Percentiles rank a stretch among this genome's conserved stretches.
Evolutionary conservation across 495 filamentous ascomycete genomes (phyloP).

Genomic region (Trypethelium eluteriae): DNA sequence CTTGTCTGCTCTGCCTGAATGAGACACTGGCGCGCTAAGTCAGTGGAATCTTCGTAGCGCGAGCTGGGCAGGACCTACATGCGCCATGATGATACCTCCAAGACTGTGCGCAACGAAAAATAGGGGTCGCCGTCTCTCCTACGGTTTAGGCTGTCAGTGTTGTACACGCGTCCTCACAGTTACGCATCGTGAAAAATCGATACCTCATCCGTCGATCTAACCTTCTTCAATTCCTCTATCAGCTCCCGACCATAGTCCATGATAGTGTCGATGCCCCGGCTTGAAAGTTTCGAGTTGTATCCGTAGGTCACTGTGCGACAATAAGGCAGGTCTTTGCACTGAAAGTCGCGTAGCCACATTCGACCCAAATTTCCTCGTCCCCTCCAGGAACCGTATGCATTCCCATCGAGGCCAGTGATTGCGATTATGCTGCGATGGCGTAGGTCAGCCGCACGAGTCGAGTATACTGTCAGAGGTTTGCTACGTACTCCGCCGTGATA

Average conservation of each 20-base stretch:
- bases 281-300: slow-evolving; percentile 14
- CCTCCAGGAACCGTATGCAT: background rate
- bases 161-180: background rate
- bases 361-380: background rate
- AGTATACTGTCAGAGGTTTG: background rate
- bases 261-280: slow-evolving; percentile 17
- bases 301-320: slow-evolving; percentile 15
- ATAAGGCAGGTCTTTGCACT: background rate
- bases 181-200: background rate
- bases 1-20: slow-evolving; percentile 29
- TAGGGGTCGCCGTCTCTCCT: slow-evolving; percentile 15
- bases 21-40: slow-evolving; percentile 21
- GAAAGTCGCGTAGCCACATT: background rate
- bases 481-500: background rate
- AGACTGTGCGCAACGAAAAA: slow-evolving; percentile 16
- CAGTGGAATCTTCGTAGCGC: no score
- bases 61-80: background rate
- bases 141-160: background rate
- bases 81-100: background rate
- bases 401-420: background rate
- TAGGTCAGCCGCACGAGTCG: background rate
- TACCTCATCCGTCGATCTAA: slow-evolving; percentile 11
- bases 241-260: slow-evolving; percentile 19
- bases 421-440: background rate
- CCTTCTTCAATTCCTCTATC: slow-evolving; percentile 12